Evolutionary conservation across 2,329 filamentous ascomycete genomes (phyloP).

Genomic region (Fusarium cyanostomum): DNA sequence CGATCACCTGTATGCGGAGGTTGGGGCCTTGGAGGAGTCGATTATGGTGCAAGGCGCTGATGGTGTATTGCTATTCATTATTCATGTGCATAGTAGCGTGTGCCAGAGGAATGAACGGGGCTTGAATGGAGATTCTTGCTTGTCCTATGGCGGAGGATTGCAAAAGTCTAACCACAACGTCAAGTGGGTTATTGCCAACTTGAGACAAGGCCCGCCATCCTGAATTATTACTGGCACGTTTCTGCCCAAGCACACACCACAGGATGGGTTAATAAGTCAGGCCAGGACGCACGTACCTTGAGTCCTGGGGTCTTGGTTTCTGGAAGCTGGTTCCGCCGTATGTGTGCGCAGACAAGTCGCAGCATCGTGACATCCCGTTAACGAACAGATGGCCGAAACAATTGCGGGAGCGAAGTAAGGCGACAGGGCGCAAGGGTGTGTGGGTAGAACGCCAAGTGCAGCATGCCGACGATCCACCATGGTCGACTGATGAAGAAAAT

Average conservation of each 20-base stretch:
- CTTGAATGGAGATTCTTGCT: constrained; percentile 26
- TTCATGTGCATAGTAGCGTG: neutral
- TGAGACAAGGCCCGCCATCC: constrained; percentile 41
- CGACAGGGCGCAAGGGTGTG: constrained; percentile 1
- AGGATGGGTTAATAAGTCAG: constrained; percentile 17
- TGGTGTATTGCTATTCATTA: constrained; percentile 1
- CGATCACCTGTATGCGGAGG: neutral
- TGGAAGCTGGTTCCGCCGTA: neutral
- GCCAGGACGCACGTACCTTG: constrained; percentile 13
- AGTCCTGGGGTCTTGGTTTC: constrained; percentile 1
- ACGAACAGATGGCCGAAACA: neutral
- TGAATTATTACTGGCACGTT: constrained; percentile 37
- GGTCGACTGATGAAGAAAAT: constrained; percentile 19
- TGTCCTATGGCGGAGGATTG: constrained; percentile 24
- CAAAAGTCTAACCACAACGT: constrained; percentile 35
- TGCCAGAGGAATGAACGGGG: constrained; percentile 25
- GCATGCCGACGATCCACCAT: constrained; percentile 6
- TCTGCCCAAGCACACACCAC: constrained; percentile 29
- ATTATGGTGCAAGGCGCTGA: constrained; percentile 2
- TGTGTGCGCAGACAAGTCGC: constrained; percentile 1
- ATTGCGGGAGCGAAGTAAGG: neutral
- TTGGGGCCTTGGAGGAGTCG: constrained; percentile 3
- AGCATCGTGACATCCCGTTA: constrained; percentile 1
- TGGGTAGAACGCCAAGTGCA: neutral
- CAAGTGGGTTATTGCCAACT: constrained; percentile 40